These are phyloP conservation scores for Fonsecaea pedrosoi DNA, from an alignment of 2,329 filamentous ascomycete genomes.

Conservation along the genomic window DNA sequence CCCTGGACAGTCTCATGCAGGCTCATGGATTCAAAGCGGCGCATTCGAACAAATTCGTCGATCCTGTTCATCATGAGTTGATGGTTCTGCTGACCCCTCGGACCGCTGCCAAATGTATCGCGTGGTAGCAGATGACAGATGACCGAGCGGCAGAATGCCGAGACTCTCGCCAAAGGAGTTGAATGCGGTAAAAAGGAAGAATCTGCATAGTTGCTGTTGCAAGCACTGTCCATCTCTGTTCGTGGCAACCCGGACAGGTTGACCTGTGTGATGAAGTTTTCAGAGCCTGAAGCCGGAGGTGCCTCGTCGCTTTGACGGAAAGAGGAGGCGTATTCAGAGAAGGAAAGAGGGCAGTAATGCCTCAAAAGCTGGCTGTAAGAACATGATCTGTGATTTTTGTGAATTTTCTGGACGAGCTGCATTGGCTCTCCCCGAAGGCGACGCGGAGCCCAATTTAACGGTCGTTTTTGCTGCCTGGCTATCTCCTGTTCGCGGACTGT, in stretches of 20 bases:
- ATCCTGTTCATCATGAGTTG: slow-evolving; percentile 68
- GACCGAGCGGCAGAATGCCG: slow-evolving; percentile 83
- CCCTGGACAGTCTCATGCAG: slow-evolving; percentile 79
- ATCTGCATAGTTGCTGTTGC: slow-evolving; percentile 15
- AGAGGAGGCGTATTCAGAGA: background rate
- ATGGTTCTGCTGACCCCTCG: slow-evolving; percentile 65
- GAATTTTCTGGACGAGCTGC: slow-evolving; percentile 70
- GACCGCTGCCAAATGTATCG: slow-evolving; percentile 72
- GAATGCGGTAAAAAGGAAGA: slow-evolving; percentile 51
- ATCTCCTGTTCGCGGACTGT: slow-evolving; percentile 86
- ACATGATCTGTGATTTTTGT: slow-evolving; percentile 74
- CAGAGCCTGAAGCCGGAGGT: slow-evolving; percentile 1
- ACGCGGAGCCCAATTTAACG: slow-evolving; percentile 44
- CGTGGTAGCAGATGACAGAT: slow-evolving; percentile 74
- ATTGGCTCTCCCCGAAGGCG: slow-evolving; percentile 67
- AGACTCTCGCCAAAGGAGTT: slow-evolving; percentile 72
- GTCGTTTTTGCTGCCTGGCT: slow-evolving; percentile 13
- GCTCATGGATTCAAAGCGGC: slow-evolving; percentile 80
- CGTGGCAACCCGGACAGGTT: background rate
- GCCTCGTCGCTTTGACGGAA: slow-evolving; percentile 46
- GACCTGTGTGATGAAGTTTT: slow-evolving; percentile 24
- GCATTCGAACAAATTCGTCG: slow-evolving; percentile 77
- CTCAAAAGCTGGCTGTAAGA: slow-evolving; percentile 79
- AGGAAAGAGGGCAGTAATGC: slow-evolving; percentile 73
- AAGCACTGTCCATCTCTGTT: too few relatives aligned